phyloP scores from a whole-genome alignment of 129 eudicot species.

The Solidago caesia region DNA sequence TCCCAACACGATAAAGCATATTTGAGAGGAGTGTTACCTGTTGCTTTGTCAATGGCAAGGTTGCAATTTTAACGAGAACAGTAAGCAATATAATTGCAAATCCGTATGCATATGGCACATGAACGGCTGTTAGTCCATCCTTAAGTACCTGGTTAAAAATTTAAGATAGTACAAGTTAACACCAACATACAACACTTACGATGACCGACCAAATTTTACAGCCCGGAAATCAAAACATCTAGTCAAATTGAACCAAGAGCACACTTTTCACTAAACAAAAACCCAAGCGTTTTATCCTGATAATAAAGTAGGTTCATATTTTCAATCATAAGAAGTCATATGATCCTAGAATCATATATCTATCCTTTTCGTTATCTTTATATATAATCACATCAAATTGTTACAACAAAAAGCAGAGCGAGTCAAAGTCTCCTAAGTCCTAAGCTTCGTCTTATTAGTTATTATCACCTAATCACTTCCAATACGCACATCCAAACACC shows the following conservation, averaged over 20 bases:
- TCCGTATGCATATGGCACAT: conserved; percentile 95
- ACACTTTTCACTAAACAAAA: too few species aligned
- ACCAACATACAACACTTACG: conserved; percentile 6
- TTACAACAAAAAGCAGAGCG: not conserved
- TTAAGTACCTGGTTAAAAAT: conserved; percentile 59
- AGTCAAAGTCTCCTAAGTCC: not conserved
- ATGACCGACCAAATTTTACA: not conserved
- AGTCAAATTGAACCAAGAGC: not conserved
- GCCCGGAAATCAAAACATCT: not conserved
- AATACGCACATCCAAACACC: not conserved
- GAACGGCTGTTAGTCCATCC: conserved; percentile 82
- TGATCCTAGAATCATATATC: not conserved
- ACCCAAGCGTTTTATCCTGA: too few species aligned
- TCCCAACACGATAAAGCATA: conserved; percentile 4
- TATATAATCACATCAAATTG: conserved; percentile 2
- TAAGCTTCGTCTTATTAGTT: not conserved
- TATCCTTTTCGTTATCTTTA: not conserved
- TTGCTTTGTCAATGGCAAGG: conserved; percentile 94
- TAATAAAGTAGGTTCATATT: not conserved
- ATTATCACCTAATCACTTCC: not conserved
- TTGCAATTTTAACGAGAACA: conserved; percentile 76
- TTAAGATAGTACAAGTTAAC: conserved; percentile 22
- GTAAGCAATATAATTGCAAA: conserved; percentile 98
- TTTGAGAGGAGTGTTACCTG: conserved; percentile 55
- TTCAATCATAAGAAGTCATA: not conserved